Percentiles rank a stretch among this genome's conserved stretches.
Conservation (phyloP, 495 filamentous ascomycete species). For the Hypoxylon fuscum region DNA sequence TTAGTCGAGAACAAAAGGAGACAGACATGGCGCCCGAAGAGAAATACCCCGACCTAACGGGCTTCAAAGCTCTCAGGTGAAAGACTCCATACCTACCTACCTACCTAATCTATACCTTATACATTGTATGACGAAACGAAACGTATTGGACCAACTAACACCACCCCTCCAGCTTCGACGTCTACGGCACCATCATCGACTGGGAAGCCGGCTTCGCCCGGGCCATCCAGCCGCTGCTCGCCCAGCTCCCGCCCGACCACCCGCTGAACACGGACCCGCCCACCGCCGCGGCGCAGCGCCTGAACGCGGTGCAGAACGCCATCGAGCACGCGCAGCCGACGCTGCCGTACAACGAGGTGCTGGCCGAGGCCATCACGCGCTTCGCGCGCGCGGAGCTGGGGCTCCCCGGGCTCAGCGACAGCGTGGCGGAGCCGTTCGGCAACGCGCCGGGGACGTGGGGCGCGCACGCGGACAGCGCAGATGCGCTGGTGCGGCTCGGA, state of each 20-base stretch:
- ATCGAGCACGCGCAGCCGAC: slow-evolving; percentile 61
- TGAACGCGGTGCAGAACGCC: slow-evolving; percentile 42
- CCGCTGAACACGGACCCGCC: slow-evolving; percentile 51
- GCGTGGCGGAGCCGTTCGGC: slow-evolving; percentile 57
- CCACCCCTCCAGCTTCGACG: slow-evolving; percentile 70
- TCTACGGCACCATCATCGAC: slow-evolving; percentile 85
- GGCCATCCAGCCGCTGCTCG: slow-evolving; percentile 52
- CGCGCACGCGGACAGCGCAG: slow-evolving; percentile 71
- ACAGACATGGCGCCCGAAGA: slow-evolving; percentile 23
- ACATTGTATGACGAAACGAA: too few species aligned
- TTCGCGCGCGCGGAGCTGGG: slow-evolving; percentile 53
- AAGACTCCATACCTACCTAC: not conserved
- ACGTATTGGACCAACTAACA: not conserved
- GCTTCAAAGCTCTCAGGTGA: slow-evolving; percentile 45
- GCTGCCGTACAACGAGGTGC: slow-evolving; percentile 66
- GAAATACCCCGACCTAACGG: slow-evolving; percentile 41
- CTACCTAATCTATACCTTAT: too few species aligned
- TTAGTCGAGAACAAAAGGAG: not conserved
- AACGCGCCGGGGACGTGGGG: slow-evolving; percentile 67
- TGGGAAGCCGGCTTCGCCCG: slow-evolving; percentile 63
- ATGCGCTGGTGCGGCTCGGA: slow-evolving; percentile 63
- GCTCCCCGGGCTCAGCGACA: slow-evolving; percentile 47
- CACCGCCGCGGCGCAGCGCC: slow-evolving; percentile 40
- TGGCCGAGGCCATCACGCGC: slow-evolving; percentile 57
- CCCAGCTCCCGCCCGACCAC: slow-evolving; percentile 51